Conservation (phyloP, 192 early-diverging fungal genomes). For the Linnemannia zychae region DNA sequence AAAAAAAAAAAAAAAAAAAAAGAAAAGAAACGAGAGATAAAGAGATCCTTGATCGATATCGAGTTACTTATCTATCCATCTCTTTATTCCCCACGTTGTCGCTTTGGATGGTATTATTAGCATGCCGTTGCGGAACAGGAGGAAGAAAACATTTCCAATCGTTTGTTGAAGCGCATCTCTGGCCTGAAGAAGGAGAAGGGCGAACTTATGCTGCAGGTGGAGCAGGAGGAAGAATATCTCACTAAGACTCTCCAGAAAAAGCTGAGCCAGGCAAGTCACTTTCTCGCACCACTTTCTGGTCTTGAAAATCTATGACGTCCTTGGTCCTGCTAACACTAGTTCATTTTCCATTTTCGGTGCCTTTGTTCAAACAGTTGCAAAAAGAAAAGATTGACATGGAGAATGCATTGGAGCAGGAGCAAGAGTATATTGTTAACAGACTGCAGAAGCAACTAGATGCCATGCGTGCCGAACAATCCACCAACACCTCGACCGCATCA, state of each 20-base stretch:
- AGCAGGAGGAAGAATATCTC: slow-evolving; percentile 86
- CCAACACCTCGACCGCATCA: slow-evolving; percentile 42
- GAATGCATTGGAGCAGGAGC: slow-evolving; percentile 90
- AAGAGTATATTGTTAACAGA: slow-evolving; percentile 93
- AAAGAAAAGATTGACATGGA: slow-evolving; percentile 94
- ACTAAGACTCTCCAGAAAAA: slow-evolving; percentile 86
- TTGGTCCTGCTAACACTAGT: not conserved
- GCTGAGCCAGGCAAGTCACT: slow-evolving; percentile 64
- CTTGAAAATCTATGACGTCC: slow-evolving; percentile 10
- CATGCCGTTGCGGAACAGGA: slow-evolving; percentile 71
- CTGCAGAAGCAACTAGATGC: slow-evolving; percentile 86
- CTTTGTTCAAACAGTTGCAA: slow-evolving; percentile 68
- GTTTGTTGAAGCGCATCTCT: slow-evolving; percentile 78
- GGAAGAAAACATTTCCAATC: slow-evolving; percentile 86
- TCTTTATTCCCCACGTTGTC: not conserved
- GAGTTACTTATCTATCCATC: not conserved
- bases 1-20: not conserved
- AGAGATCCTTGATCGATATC: not conserved
- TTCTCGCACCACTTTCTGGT: not conserved
- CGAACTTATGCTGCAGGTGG: slow-evolving; percentile 79
- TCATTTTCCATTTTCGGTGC: not conserved
- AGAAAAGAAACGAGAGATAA: not conserved
- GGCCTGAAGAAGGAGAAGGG: slow-evolving; percentile 85
- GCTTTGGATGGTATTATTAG: slow-evolving; percentile 36
- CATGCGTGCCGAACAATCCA: slow-evolving; percentile 55